Evolutionary conservation across 176 grass and related monocot genomes (phyloP), one percentile per base, ranked within the genome.

Genomic region (Calamus simplicifolius): DNA sequence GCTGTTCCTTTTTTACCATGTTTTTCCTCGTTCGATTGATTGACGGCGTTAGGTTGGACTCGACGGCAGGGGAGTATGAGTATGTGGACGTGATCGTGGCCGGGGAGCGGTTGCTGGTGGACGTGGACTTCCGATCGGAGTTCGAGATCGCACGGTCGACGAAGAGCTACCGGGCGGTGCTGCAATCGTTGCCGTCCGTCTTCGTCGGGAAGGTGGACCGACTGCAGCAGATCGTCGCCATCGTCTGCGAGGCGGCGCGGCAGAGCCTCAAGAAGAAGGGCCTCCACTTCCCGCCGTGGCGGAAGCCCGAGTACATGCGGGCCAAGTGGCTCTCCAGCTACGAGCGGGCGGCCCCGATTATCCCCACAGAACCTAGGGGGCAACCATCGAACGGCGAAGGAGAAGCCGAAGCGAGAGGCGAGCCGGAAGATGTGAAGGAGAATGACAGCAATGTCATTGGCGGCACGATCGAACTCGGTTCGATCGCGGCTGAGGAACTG

Each of bases 261-360:
- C 75, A 69, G 62, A 92, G 87, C 72, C 77, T 98, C 0, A 88
- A 69, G 72, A 92, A 98, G 75, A 85, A 86, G 68, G 87, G 84
- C 17, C 77, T 98, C 6, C 79, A 87, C 64, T 66, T 98, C 0
- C 70, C 87, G 4, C 93, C 93, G 2, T 98, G 93, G 93, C 69
- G 93, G 54, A 91, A 92, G 66, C 75, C 67, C 0, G 87, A 92
- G 77, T 98, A 98, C 78, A 98, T 98, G 84, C 76, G 84, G 48
- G 79, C 88, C 69, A 98, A 88, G 75, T 98, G 93, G 93, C 84
- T 98, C 5, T 85, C 93, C 16, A 25, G 68, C 7, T 88, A 68
- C 77, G 84, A 88, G 64, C 84, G 84, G 26, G 5, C 48, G 1
- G 4, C 26, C 49, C 6, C 27, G 27, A 43, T 43, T 8, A 43